phyloP scores from a whole-genome alignment of 257 asterid species.

The Solanum megistacrolobum region DNA sequence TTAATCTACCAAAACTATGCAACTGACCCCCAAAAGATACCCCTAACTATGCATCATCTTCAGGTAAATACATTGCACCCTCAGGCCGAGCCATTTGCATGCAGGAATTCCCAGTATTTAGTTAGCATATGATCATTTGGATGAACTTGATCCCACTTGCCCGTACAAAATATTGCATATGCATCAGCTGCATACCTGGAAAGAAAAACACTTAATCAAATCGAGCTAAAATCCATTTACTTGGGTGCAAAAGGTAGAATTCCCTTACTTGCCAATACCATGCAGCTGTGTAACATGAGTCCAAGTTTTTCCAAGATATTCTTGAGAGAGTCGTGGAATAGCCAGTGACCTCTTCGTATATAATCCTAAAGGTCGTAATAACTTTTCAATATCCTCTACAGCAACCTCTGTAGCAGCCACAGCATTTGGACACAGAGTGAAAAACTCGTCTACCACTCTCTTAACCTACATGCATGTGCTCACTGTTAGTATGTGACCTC shows the following conservation, averaged over 20 bases:
- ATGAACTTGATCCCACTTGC: constrained; percentile 50
- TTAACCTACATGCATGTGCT: constrained; percentile 26
- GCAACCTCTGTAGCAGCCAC: constrained; percentile 44
- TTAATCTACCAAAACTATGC: not conserved
- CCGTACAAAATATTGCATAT: constrained; percentile 65
- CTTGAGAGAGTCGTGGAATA: constrained; percentile 44
- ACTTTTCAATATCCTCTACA: constrained; percentile 35
- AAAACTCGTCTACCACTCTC: constrained; percentile 39
- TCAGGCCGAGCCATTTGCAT: not conserved
- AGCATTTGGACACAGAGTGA: constrained; percentile 70
- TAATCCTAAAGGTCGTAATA: constrained; percentile 59
- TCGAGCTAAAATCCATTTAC: not conserved
- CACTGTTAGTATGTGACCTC: not conserved
- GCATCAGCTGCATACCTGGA: constrained; percentile 83
- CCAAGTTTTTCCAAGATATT: constrained; percentile 55
- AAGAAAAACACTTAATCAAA: not conserved
- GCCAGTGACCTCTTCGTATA: constrained; percentile 42
- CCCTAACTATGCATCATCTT: not conserved
- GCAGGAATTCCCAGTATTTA: constrained; percentile 60
- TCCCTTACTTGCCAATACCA: constrained; percentile 78
- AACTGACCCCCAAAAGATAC: not conserved
- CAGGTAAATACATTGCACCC: not conserved
- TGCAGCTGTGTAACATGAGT: constrained; percentile 64
- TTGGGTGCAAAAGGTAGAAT: not conserved
- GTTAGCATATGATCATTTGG: constrained; percentile 72